Evolutionary conservation across 495 filamentous ascomycete species (phyloP).

Genomic region (Xylaria acuta): DNA sequence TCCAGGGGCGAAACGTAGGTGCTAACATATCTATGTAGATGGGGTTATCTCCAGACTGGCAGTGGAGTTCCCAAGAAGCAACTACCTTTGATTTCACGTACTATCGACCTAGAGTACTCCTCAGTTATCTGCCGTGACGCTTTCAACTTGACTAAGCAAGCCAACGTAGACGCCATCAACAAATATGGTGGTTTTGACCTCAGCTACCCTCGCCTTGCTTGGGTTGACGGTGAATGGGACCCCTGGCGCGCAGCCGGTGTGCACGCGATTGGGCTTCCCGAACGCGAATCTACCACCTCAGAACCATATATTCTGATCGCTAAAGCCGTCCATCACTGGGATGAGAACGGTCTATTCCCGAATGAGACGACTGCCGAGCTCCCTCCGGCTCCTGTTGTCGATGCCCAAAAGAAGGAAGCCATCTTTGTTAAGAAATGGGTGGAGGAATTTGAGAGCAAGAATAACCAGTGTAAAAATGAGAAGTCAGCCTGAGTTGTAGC

Average conservation of each 20-base stretch:
- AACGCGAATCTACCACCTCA: conserved; percentile 57
- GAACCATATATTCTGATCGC: conserved; percentile 69
- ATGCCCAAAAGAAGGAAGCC: conserved; percentile 61
- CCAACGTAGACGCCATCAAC: conserved; percentile 66
- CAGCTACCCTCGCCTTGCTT: conserved; percentile 67
- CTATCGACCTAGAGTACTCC: conserved; percentile 61
- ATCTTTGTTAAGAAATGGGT: conserved; percentile 71
- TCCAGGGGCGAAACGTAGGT: not conserved
- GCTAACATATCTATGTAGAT: conserved; percentile 51
- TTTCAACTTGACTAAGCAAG: conserved; percentile 66
- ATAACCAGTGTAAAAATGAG: conserved; percentile 16
- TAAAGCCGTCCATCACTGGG: conserved; percentile 73
- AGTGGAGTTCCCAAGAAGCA: conserved; percentile 62
- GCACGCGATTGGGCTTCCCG: conserved; percentile 57
- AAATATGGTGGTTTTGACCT: conserved; percentile 72
- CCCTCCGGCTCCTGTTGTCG: conserved; percentile 60
- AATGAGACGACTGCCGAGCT: conserved; percentile 61
- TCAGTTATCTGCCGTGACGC: conserved; percentile 60
- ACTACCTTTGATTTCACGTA: conserved; percentile 69
- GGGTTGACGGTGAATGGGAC: conserved; percentile 72
- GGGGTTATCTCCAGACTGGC: conserved; percentile 75
- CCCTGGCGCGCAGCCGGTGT: conserved; percentile 73
- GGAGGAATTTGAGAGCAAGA: conserved; percentile 51
- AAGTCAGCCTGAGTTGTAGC: conserved; percentile 8
- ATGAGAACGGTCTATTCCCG: conserved; percentile 70